phyloP scores from a whole-genome alignment of 495 filamentous ascomycete genomes.

The Monascus purpureus region DNA sequence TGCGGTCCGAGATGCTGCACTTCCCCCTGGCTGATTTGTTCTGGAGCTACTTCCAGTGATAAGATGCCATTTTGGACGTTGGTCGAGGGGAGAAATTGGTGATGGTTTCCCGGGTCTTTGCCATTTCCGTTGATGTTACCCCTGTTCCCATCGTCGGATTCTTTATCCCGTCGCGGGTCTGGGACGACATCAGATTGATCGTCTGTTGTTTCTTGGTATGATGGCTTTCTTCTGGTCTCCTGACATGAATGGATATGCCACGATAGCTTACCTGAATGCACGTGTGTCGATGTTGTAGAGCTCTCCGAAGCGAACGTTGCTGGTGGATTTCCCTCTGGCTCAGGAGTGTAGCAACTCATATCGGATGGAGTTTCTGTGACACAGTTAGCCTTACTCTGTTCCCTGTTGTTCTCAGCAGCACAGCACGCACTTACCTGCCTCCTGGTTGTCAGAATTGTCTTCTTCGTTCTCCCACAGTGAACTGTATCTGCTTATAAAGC shows the following conservation, averaged over 20 bases:
- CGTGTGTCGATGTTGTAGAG: background rate
- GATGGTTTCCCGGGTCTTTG: too few species aligned
- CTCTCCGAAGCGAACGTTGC: background rate
- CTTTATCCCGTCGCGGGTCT: background rate
- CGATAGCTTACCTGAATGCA: too few species aligned
- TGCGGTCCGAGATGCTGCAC: background rate
- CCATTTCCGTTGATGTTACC: background rate
- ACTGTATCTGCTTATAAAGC: constrained; percentile 25
- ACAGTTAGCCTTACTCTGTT: too few species aligned
- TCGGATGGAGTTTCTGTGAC: constrained; percentile 25
- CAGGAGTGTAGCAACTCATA: constrained; percentile 29
- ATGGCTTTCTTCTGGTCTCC: background rate
- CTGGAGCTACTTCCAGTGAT: background rate
- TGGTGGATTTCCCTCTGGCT: constrained; percentile 15
- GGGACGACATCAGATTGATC: background rate
- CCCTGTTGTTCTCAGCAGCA: background rate
- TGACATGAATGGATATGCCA: background rate
- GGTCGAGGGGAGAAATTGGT: background rate
- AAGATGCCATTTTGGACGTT: background rate
- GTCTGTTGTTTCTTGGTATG: background rate
- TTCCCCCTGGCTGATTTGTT: background rate
- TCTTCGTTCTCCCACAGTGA: constrained; percentile 11
- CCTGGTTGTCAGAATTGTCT: constrained; percentile 12
- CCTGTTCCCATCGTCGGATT: background rate
- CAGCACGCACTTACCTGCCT: constrained; percentile 15